Conservation (phyloP, 1,139 yeast genomes). For the Magnusiomyces suaveolens region DNA sequence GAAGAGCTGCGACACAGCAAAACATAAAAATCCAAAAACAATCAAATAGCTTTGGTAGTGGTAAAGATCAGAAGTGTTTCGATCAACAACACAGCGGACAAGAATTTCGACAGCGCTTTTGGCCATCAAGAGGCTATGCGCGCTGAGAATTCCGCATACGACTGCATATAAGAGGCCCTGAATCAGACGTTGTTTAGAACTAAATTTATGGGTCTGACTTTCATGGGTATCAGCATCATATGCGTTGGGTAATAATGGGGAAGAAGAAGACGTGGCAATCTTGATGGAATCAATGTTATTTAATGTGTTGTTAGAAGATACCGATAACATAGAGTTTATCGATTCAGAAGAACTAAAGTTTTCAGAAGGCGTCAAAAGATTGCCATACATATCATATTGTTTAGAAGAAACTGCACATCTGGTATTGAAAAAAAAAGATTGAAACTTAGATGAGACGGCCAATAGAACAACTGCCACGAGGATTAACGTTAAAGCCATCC, state of each 20-base stretch:
- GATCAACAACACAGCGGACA: constrained; percentile 28
- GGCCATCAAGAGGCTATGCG: constrained; percentile 77
- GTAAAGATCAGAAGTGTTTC: constrained; percentile 28
- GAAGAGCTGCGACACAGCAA: constrained; percentile 67
- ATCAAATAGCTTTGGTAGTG: constrained; percentile 40
- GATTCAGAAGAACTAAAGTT: too few species aligned
- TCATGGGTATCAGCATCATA: too few species aligned
- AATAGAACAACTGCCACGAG: constrained; percentile 20
- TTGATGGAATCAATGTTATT: too few species aligned
- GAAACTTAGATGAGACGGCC: not conserved
- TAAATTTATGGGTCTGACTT: not conserved
- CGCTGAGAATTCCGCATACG: constrained; percentile 70
- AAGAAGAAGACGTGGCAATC: not conserved
- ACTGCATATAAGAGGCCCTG: constrained; percentile 58
- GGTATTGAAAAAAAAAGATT: not conserved
- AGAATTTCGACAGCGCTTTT: constrained; percentile 71
- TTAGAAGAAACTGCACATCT: not conserved
- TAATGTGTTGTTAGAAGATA: too few species aligned
- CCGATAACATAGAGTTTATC: too few species aligned
- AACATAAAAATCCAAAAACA: constrained; percentile 45
- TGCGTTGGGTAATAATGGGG: too few species aligned
- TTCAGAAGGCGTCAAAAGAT: too few species aligned
- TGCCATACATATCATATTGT: not conserved
- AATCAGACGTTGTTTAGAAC: constrained; percentile 8
- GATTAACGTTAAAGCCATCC: constrained; percentile 38